These are phyloP conservation scores for Tolypocladium tropicale DNA, from an alignment of 2,329 filamentous ascomycete genomes.

Conservation along the genomic window DNA sequence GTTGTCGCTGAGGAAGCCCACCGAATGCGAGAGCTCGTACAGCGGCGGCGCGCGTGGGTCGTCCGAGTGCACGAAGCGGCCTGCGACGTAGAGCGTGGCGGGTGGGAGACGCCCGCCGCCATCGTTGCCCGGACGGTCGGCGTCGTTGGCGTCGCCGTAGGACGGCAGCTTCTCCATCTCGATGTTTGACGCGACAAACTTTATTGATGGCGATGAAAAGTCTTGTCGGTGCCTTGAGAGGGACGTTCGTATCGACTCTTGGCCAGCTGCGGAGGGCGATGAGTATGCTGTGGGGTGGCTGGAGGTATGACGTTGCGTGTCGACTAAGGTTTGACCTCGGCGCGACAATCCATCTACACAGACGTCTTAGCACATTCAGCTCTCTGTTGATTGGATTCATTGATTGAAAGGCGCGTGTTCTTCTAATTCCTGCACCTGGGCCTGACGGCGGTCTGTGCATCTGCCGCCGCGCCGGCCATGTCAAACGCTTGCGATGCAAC, in stretches of 20 bases:
- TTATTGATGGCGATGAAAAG: too few relatives aligned
- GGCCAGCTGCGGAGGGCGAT: background rate
- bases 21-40: conserved; percentile 25
- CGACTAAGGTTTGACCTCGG: background rate
- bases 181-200: background rate
- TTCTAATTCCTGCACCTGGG: background rate
- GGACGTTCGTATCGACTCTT: background rate
- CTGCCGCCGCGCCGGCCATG: background rate
- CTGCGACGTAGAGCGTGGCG: conserved; percentile 20
- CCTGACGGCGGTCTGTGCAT: background rate
- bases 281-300: background rate
- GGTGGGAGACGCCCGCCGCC: conserved; percentile 17
- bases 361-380: background rate
- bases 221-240: background rate
- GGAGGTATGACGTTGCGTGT: background rate
- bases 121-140: conserved; percentile 1
- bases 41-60: conserved; percentile 17
- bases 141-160: conserved; percentile 9
- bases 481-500: background rate
- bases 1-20: conserved; percentile 20
- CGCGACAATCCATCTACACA: background rate
- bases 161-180: conserved; percentile 10
- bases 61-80: conserved; percentile 22
- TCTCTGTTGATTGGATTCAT: background rate
- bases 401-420: background rate